A percentile compares a stretch with the other conserved stretches of the same genome.
These are phyloP conservation scores for Malbranchea cinnamomea DNA, from an alignment of 2,329 filamentous ascomycete genomes.

Conservation along the genomic window DNA sequence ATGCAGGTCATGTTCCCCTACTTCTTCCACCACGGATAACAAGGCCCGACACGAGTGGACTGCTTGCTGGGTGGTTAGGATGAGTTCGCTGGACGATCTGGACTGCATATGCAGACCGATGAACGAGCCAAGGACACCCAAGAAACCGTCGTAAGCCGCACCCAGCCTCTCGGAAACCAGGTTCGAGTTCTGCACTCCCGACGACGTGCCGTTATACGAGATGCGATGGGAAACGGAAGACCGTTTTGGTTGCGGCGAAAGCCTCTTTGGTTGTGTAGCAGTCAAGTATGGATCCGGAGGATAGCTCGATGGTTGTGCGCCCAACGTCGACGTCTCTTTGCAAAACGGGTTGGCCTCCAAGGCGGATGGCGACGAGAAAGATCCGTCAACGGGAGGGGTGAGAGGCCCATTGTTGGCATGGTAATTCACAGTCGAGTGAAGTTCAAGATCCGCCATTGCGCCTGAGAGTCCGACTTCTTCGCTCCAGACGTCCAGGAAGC, in stretches of 20 bases:
- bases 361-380: slow-evolving; percentile 13
- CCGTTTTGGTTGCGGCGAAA: slow-evolving; percentile 30
- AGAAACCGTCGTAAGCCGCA: slow-evolving; percentile 68
- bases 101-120: slow-evolving; percentile 88
- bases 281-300: no score
- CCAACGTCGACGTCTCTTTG: neutral
- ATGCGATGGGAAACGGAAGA: slow-evolving; percentile 53
- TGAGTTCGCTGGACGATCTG: slow-evolving; percentile 72
- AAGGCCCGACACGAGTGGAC: slow-evolving; percentile 68
- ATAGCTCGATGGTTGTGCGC: slow-evolving; percentile 2
- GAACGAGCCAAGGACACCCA: slow-evolving; percentile 84
- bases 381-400: slow-evolving; percentile 24
- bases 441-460: slow-evolving; percentile 26
- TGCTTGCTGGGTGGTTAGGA: slow-evolving; percentile 68
- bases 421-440: slow-evolving; percentile 10
- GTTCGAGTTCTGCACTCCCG: slow-evolving; percentile 48
- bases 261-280: no score
- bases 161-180: slow-evolving; percentile 73
- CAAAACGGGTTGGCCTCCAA: neutral
- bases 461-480: slow-evolving; percentile 35
- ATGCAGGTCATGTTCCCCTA: slow-evolving; percentile 62
- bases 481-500: slow-evolving; percentile 75
- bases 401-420: slow-evolving; percentile 13
- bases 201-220: slow-evolving; percentile 56
- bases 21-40: slow-evolving; percentile 63